phyloP scores from a whole-genome alignment of 163 green algal species.

The Chloroidium sp. region DNA sequence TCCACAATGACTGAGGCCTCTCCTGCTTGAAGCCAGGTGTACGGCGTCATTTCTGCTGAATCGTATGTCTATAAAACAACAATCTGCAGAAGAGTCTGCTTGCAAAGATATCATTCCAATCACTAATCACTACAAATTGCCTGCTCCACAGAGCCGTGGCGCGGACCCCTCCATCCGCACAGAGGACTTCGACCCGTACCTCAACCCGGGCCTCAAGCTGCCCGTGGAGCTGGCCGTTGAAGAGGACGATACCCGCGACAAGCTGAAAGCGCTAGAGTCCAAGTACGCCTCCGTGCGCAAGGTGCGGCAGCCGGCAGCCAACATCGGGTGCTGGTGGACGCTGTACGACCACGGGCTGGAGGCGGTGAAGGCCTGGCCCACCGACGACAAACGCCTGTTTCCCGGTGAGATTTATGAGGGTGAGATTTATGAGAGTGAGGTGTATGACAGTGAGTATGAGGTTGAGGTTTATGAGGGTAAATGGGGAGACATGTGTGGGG shows the following conservation, averaged over 20 bases:
- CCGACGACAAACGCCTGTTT: slow-evolving; percentile 67
- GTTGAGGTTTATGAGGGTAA: too few species aligned
- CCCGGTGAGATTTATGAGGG: slow-evolving; percentile 31
- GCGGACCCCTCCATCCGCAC: slow-evolving; percentile 73
- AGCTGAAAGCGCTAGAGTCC: slow-evolving; percentile 52
- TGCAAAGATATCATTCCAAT: background rate
- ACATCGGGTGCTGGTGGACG: slow-evolving; percentile 88
- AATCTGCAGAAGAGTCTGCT: background rate
- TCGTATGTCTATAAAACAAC: too few species aligned
- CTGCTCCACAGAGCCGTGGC: slow-evolving; percentile 55
- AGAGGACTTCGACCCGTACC: slow-evolving; percentile 80
- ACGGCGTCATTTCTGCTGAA: too few species aligned
- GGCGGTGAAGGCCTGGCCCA: slow-evolving; percentile 56
- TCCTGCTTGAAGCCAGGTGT: too few species aligned
- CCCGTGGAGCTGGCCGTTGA: slow-evolving; percentile 50
- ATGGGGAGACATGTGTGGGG: too few species aligned
- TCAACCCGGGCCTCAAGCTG: slow-evolving; percentile 74
- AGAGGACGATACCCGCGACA: slow-evolving; percentile 17
- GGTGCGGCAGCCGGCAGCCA: slow-evolving; percentile 50
- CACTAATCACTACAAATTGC: background rate
- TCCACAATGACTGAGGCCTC: too few species aligned
- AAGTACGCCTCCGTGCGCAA: slow-evolving; percentile 58
- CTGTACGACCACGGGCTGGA: slow-evolving; percentile 91
- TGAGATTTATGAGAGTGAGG: too few species aligned
- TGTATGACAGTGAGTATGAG: too few species aligned